A percentile compares a stretch with the other conserved stretches of the same genome.
Evolutionary conservation across 345 rosid genomes (phyloP).

Genomic region (Eucalyptus grandis): DNA sequence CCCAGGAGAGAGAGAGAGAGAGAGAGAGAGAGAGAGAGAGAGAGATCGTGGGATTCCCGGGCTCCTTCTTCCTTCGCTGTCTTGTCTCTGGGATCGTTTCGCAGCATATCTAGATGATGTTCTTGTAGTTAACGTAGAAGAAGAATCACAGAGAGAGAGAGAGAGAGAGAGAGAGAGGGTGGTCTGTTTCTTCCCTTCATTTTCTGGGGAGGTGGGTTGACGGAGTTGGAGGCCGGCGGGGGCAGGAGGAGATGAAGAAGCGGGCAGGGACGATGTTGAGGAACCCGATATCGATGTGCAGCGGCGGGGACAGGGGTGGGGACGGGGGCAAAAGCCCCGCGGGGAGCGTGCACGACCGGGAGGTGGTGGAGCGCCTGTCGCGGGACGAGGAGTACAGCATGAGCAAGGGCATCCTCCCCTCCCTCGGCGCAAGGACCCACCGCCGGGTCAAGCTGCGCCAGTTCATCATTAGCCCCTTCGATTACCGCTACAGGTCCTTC

Average conservation of each 20-base stretch:
- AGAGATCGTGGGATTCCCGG: neutral
- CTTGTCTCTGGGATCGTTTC: neutral
- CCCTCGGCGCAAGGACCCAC: conserved; percentile 49
- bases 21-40: neutral
- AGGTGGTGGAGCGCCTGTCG: conserved; percentile 4
- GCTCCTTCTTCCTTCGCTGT: neutral
- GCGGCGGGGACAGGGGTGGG: neutral
- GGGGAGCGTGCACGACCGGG: neutral
- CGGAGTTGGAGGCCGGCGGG: neutral
- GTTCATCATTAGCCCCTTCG: conserved; percentile 56
- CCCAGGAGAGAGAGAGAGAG: neutral
- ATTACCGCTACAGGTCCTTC: conserved; percentile 50
- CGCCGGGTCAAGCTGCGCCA: conserved; percentile 32
- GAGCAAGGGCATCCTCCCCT: conserved; percentile 50
- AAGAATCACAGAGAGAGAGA: neutral
- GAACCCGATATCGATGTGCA: neutral
- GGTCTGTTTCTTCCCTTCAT: neutral
- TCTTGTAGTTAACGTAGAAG: neutral
- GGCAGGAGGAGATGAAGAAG: neutral
- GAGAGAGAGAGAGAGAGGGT: neutral
- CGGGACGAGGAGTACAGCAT: conserved; percentile 43
- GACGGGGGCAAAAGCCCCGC: neutral
- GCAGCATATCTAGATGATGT: neutral
- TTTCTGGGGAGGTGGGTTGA: neutral
- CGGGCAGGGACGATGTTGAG: neutral